Conservation (phyloP, 2,329 filamentous ascomycete species). For the Aspergillus sp. region DNA sequence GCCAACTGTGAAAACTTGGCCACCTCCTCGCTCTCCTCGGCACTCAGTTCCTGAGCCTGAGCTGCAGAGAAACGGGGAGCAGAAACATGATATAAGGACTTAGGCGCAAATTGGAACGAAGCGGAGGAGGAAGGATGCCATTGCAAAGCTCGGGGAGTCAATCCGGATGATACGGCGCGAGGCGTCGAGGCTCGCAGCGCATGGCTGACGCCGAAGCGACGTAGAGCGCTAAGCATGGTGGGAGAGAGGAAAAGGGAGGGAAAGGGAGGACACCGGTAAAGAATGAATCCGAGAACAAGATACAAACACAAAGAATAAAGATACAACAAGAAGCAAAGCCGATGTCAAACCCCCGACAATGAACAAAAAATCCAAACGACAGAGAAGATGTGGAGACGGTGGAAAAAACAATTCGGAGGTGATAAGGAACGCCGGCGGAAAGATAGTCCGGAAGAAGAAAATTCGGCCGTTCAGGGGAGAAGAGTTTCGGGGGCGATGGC, state of each 20-base stretch:
- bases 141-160: constrained; percentile 29
- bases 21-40: constrained; percentile 20
- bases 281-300: background rate
- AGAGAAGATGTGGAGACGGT: background rate
- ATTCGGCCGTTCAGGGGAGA: background rate
- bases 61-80: constrained; percentile 6
- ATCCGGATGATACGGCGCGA: constrained; percentile 27
- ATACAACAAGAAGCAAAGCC: constrained; percentile 14
- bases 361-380: constrained; percentile 12
- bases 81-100: constrained; percentile 29
- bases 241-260: background rate
- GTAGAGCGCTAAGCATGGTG: constrained; percentile 41
- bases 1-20: constrained; percentile 42
- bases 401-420: background rate
- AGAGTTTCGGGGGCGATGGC: background rate
- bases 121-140: constrained; percentile 22
- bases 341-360: background rate
- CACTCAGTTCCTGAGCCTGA: constrained; percentile 20
- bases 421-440: background rate
- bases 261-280: background rate
- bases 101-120: constrained; percentile 11
- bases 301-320: constrained; percentile 8
- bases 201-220: constrained; percentile 38
- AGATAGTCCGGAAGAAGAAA: background rate
- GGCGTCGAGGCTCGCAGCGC: constrained; percentile 36